Evolutionary conservation across 306 rosid species (phyloP), one percentile per base, ranked within the genome.

Genomic region (Dryas octopetala): DNA sequence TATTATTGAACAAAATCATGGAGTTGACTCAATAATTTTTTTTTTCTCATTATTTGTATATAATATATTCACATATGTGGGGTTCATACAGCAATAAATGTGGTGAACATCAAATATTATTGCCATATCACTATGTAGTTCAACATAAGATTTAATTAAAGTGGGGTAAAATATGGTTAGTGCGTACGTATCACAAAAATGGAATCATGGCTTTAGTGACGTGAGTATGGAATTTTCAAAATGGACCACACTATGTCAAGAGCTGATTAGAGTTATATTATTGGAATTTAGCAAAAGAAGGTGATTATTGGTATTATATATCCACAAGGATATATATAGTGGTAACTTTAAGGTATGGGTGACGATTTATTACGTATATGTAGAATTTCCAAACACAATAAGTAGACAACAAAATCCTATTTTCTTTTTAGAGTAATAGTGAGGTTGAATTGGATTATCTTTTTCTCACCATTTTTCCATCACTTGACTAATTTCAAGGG

Each of bases 1-100:
- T 11, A 49, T 63, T 63, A 63, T 63, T 63, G 68, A 51, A 68
- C 0, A 68, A 51, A 32, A 68, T 68, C 19, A 49, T 68, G 12
- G 45, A 68, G 45, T 68, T 49, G 13, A 68, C 73, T 49, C 58
- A 68, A 49, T 68, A 23, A 68, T 6, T 48, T 23, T 9, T 11
- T 11, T 16, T 63, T 63, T 5, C 9, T 15, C 11, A 11, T 32
- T 32, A 40, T 32, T 61, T 61, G 40, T 61, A 41, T 32, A 32
- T 32, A 32, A 32, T 32, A 14, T 13, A 19, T 28, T 19, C 23
- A 68, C 23, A 2, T 2, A 48, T 19, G 73, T 48, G 73, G 49
- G 50, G 66, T 46, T 38, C 66, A 41, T 41, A 63, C 16, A 4
- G 49, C 6, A 8, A 46, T 32, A 32, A 32, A 32, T 32, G 38